Percentiles rank a stretch among this genome's conserved stretches.
phyloP scores from a whole-genome alignment of 495 filamentous ascomycete genomes.

The Neurospora tetraspora region DNA sequence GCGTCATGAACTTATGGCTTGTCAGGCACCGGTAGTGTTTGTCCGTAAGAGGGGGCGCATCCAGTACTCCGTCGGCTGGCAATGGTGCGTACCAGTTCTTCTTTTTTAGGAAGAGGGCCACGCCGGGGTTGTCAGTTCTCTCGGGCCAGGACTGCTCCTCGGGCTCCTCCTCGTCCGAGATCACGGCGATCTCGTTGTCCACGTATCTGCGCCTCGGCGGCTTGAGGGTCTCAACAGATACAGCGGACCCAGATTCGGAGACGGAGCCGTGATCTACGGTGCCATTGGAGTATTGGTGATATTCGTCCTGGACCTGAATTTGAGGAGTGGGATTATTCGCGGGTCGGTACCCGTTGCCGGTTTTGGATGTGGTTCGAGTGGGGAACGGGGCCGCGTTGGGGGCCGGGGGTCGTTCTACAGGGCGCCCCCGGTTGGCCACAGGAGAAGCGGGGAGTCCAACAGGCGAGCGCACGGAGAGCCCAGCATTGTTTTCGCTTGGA shows the following conservation, averaged over 20 bases:
- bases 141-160: slow-evolving; percentile 4
- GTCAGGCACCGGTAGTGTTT: slow-evolving; percentile 19
- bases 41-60: slow-evolving; percentile 15
- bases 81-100: slow-evolving; percentile 11
- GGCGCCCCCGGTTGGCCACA: slow-evolving; percentile 5
- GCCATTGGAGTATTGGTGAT: neutral
- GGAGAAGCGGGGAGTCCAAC: slow-evolving; percentile 12
- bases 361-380: neutral
- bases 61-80: slow-evolving; percentile 10
- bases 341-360: neutral
- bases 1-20: slow-evolving; percentile 20
- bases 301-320: neutral
- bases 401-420: neutral
- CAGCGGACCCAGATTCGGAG: slow-evolving; percentile 13
- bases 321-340: neutral
- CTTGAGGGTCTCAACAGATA: slow-evolving; percentile 11
- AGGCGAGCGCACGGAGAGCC: slow-evolving; percentile 6
- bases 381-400: neutral
- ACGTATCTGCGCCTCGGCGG: neutral
- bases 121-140: slow-evolving; percentile 19
- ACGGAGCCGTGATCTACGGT: neutral
- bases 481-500: slow-evolving; percentile 3
- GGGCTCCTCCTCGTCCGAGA: neutral
- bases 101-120: slow-evolving; percentile 18
- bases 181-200: neutral